Percentiles rank a stretch among this genome's conserved stretches.
These are phyloP conservation scores for Candida pseudoglaebosa DNA, from an alignment of 805 yeast genomes.

Conservation along the genomic window DNA sequence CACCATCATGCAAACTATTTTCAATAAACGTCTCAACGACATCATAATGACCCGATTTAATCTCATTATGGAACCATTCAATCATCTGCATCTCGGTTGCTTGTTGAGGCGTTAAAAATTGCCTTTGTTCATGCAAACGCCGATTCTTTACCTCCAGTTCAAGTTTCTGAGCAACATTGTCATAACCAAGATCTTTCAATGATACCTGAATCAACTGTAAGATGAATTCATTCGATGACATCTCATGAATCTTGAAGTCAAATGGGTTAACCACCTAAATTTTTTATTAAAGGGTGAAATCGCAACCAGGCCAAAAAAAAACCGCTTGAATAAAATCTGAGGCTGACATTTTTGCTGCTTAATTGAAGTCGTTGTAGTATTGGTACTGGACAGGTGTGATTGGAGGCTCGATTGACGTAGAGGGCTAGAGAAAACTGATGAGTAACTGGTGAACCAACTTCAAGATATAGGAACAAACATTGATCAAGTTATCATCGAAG, in stretches of 20 bases:
- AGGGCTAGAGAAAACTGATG: too few species aligned
- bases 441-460: too few species aligned
- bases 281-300: conserved; percentile 1
- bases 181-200: conserved; percentile 28
- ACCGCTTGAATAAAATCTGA: neutral
- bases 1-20: too few species aligned
- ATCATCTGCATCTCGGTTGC: conserved; percentile 8
- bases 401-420: too few species aligned
- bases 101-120: conserved; percentile 2
- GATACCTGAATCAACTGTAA: conserved; percentile 28
- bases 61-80: conserved; percentile 15
- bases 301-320: neutral
- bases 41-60: conserved; percentile 14
- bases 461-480: too few species aligned
- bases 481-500: too few species aligned
- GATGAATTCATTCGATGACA: conserved; percentile 22
- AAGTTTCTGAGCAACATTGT: conserved; percentile 16
- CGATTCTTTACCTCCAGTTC: neutral
- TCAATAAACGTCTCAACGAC: conserved; percentile 11
- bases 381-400: too few species aligned
- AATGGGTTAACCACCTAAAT: neutral
- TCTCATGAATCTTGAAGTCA: neutral
- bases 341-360: too few species aligned
- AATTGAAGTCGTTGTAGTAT: too few species aligned
- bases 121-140: conserved; percentile 3